phyloP scores from a whole-genome alignment of 2,329 filamentous ascomycete genomes.

The Phialocephala subalpina region DNA sequence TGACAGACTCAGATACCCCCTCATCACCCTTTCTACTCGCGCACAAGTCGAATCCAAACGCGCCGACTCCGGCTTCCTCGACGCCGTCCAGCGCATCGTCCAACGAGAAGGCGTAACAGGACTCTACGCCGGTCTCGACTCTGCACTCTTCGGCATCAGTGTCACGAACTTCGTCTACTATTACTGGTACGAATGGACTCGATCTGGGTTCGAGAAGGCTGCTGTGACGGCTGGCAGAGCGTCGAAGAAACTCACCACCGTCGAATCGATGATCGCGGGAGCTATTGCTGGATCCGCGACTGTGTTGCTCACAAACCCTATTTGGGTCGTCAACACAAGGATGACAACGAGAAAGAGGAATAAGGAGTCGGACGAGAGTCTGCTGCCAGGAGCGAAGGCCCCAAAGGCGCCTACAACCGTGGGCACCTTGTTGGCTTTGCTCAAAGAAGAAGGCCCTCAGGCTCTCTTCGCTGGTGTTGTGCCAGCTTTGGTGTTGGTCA shows the following conservation, averaged over 20 bases:
- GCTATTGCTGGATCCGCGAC: slow-evolving; percentile 94
- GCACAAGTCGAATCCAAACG: slow-evolving; percentile 98
- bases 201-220: slow-evolving; percentile 83
- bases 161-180: slow-evolving; percentile 99
- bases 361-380: slow-evolving; percentile 52
- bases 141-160: slow-evolving; percentile 95
- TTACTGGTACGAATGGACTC: slow-evolving; percentile 99
- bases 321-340: slow-evolving; percentile 98
- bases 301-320: slow-evolving; percentile 95
- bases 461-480: slow-evolving; percentile 93
- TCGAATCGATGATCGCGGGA: slow-evolving; percentile 95
- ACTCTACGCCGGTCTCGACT: slow-evolving; percentile 92
- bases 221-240: slow-evolving; percentile 76
- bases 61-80: slow-evolving; percentile 83
- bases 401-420: slow-evolving; percentile 75
- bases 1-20: slow-evolving; percentile 73
- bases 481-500: slow-evolving; percentile 90
- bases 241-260: slow-evolving; percentile 83
- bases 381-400: slow-evolving; percentile 50
- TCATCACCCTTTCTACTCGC: slow-evolving; percentile 96
- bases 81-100: slow-evolving; percentile 85
- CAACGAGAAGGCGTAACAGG: slow-evolving; percentile 89
- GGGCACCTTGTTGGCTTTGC: slow-evolving; percentile 79
- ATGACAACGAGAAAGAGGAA: slow-evolving; percentile 87
- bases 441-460: slow-evolving; percentile 83